Conservation (phyloP, 345 rosid genomes). For the Eucalyptus pauciflora region DNA sequence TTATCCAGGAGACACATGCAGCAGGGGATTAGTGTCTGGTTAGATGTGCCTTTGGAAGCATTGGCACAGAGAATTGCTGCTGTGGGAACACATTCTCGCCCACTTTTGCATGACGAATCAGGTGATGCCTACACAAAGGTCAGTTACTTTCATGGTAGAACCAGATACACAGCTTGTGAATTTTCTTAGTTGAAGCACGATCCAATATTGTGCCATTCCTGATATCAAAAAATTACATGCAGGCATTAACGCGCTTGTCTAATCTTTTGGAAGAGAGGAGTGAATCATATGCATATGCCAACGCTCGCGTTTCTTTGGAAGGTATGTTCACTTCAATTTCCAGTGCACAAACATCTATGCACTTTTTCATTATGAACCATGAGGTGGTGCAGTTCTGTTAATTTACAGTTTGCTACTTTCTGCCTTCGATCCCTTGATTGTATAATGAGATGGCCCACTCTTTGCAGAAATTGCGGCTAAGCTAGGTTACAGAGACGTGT, state of each 20-base stretch:
- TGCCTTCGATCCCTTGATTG: background rate
- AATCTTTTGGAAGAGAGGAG: slow-evolving; percentile 62
- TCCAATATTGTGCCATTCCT: background rate
- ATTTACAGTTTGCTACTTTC: background rate
- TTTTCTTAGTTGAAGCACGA: background rate
- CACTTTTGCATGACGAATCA: slow-evolving; percentile 62
- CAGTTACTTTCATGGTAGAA: background rate
- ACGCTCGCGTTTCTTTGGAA: slow-evolving; percentile 75
- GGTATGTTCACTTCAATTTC: slow-evolving; percentile 23
- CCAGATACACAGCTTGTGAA: background rate
- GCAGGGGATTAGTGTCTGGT: slow-evolving; percentile 80
- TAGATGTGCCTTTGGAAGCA: slow-evolving; percentile 95
- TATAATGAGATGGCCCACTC: background rate
- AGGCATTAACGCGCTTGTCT: slow-evolving; percentile 74
- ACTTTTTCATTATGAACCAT: background rate
- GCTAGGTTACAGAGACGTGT: slow-evolving; percentile 53
- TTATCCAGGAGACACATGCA: slow-evolving; percentile 62
- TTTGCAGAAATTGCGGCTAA: slow-evolving; percentile 70
- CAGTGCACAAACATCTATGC: background rate
- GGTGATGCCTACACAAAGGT: slow-evolving; percentile 83
- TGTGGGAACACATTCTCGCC: slow-evolving; percentile 85
- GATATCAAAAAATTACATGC: background rate
- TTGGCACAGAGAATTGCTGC: slow-evolving; percentile 88
- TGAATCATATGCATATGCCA: slow-evolving; percentile 61
- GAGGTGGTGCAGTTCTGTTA: background rate